Conservation (phyloP, 352 stramenopile genomes). For the Phytopythium cucurbitacearum region DNA sequence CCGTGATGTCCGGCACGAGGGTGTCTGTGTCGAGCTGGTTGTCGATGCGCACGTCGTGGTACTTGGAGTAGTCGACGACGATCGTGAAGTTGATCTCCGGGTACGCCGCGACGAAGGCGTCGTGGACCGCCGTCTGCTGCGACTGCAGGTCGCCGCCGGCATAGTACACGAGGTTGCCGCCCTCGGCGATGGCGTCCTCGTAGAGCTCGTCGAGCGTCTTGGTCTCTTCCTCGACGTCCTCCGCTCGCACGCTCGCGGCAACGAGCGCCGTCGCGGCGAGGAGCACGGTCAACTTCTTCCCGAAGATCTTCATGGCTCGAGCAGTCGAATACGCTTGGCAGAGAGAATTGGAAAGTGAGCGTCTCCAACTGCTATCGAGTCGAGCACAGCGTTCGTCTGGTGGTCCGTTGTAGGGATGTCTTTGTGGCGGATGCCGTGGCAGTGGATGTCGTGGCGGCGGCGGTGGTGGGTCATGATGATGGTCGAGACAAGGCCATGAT, state of each 20-base stretch:
- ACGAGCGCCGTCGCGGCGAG: slow-evolving; percentile 6
- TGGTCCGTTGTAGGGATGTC: no score
- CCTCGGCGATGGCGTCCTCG: slow-evolving; percentile 38
- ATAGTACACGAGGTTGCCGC: slow-evolving; percentile 45
- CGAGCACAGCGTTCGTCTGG: no score
- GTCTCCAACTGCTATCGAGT: no score
- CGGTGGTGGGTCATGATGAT: no score
- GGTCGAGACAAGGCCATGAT: no score
- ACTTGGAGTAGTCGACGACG: slow-evolving; percentile 49
- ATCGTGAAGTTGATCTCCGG: slow-evolving; percentile 57
- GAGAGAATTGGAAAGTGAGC: slow-evolving; percentile 1
- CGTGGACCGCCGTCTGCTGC: slow-evolving; percentile 17
- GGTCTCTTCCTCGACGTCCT: slow-evolving; percentile 28
- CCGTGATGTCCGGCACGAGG: slow-evolving; percentile 32
- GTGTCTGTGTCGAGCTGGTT: slow-evolving; percentile 42
- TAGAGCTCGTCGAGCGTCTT: slow-evolving; percentile 40
- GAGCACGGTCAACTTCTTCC: not conserved
- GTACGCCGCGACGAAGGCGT: slow-evolving; percentile 24
- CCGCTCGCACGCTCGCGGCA: no score
- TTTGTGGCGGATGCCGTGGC: no score
- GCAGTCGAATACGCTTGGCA: not conserved
- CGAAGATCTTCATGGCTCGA: not conserved
- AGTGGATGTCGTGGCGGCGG: no score
- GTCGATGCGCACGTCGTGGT: slow-evolving; percentile 52
- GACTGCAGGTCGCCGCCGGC: slow-evolving; percentile 22